phyloP scores from a whole-genome alignment of 1,139 yeast species.

The Blastobotrys buckinghamii region DNA sequence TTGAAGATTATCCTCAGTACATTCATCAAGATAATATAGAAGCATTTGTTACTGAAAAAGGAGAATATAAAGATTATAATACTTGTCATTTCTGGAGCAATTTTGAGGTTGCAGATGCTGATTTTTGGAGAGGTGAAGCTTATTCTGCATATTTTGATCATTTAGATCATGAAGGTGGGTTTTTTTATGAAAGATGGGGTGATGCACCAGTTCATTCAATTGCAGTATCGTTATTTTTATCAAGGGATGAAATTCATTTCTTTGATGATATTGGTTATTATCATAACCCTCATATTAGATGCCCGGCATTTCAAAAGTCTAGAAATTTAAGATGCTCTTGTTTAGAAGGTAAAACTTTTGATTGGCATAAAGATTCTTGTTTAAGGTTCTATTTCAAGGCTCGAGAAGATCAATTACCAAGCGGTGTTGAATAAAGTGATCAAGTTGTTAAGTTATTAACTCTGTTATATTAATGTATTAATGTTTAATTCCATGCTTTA shows the following conservation, averaged over 20 bases:
- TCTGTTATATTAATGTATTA: too few species aligned
- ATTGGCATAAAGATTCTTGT: constrained; percentile 7
- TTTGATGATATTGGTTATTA: constrained; percentile 79
- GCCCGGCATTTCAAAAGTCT: background rate
- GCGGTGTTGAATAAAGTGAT: too few species aligned
- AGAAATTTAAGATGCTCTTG: constrained; percentile 3
- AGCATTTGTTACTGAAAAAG: constrained; percentile 36
- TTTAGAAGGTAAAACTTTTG: background rate
- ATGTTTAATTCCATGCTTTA: too few species aligned
- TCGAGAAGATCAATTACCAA: background rate
- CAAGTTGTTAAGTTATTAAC: too few species aligned
- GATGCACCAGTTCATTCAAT: constrained; percentile 84
- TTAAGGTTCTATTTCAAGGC: background rate
- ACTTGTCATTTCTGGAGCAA: constrained; percentile 88
- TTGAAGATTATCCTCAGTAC: constrained; percentile 53
- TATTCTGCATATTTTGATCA: constrained; percentile 58
- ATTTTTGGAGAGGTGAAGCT: constrained; percentile 63
- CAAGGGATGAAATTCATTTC: constrained; percentile 69
- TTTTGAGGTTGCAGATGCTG: constrained; percentile 77
- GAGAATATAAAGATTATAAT: constrained; percentile 57
- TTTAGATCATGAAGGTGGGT: constrained; percentile 67
- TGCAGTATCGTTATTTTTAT: constrained; percentile 68
- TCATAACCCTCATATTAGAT: constrained; percentile 32
- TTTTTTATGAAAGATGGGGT: constrained; percentile 86
- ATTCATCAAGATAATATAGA: constrained; percentile 52